A percentile compares a stretch with the other conserved stretches of the same genome.
Evolutionary conservation across 164 flowering plant species (phyloP).

Genomic region (Aristolochia californica): DNA sequence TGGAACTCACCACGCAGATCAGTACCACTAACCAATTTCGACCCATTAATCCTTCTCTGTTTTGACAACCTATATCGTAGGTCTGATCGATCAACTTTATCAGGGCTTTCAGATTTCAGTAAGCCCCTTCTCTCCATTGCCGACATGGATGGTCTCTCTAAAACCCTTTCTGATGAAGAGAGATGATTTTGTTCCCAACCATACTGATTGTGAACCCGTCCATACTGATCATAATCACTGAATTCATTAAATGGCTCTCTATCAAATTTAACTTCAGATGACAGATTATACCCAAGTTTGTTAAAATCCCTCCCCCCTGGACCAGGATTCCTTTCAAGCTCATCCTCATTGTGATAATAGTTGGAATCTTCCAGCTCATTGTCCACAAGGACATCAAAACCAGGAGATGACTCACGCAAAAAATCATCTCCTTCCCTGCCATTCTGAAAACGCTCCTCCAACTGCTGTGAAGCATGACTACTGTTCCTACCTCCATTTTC

Average conservation of each 20-base stretch:
- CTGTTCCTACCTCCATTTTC: conserved; percentile 26
- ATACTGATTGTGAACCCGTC: conserved; percentile 36
- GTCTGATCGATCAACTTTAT: conserved; percentile 36
- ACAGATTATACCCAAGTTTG: conserved; percentile 31
- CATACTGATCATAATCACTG: conserved; percentile 38
- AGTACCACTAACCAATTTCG: conserved; percentile 43
- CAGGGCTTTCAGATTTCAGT: conserved; percentile 34
- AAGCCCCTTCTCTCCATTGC: conserved; percentile 34
- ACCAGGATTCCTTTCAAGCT: conserved; percentile 30
- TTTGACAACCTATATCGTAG: conserved; percentile 54
- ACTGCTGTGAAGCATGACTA: conserved; percentile 19
- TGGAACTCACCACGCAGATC: conserved; percentile 20
- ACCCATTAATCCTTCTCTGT: conserved; percentile 56
- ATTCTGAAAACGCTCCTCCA: conserved; percentile 40
- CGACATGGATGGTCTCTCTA: conserved; percentile 17
- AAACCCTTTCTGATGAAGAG: conserved; percentile 25
- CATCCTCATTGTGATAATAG: conserved; percentile 53
- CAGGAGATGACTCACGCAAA: conserved; percentile 79
- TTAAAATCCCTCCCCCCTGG: conserved; percentile 34
- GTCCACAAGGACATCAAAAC: conserved; percentile 96
- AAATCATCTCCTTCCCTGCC: conserved; percentile 61
- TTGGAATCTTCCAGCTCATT: conserved; percentile 53
- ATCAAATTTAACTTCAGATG: conserved; percentile 34
- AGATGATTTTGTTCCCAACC: conserved; percentile 32
- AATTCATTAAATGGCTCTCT: conserved; percentile 30